Conservation (phyloP, 768 basidiomycete species). For the Fistulinella prunicolor region DNA sequence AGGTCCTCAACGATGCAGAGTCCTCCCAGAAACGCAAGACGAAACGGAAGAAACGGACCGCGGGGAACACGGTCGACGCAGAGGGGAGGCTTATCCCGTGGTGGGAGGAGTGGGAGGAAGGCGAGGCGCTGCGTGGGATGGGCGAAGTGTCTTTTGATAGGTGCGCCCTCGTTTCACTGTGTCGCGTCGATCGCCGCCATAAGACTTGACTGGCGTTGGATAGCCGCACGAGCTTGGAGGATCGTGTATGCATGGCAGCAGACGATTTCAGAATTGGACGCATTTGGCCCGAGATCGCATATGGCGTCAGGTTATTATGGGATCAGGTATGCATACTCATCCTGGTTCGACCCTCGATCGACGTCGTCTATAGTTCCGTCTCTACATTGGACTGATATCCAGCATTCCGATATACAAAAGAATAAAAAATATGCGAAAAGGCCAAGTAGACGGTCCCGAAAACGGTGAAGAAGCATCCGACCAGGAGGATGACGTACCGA, state of each 20-base stretch:
- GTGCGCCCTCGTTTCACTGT: constrained; percentile 17
- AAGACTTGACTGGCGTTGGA: too few relatives aligned
- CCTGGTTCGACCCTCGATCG: not conserved
- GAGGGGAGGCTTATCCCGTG: constrained; percentile 25
- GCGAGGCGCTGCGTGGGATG: constrained; percentile 20
- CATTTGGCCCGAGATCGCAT: constrained; percentile 28
- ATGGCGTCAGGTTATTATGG: constrained; percentile 29
- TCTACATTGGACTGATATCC: constrained; percentile 31
- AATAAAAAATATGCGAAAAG: constrained; percentile 14
- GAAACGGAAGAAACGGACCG: constrained; percentile 11
- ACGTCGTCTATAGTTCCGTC: constrained; percentile 25
- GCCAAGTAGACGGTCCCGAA: constrained; percentile 27
- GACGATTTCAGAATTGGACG: constrained; percentile 33
- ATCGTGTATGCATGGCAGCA: constrained; percentile 27
- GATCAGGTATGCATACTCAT: constrained; percentile 23
- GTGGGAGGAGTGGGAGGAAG: constrained; percentile 35
- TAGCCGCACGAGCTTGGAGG: constrained; percentile 13
- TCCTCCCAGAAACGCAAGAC: constrained; percentile 14
- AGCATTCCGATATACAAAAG: constrained; percentile 33
- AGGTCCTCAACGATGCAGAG: constrained; percentile 26
- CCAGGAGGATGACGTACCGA: constrained; percentile 25
- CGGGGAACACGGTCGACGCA: constrained; percentile 20
- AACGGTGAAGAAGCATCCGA: constrained; percentile 33
- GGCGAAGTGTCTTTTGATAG: constrained; percentile 25
- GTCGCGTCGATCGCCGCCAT: too few relatives aligned